These are phyloP conservation scores for Saprolegnia parasitica DNA, from an alignment of 352 stramenopile species.

Conservation along the genomic window DNA sequence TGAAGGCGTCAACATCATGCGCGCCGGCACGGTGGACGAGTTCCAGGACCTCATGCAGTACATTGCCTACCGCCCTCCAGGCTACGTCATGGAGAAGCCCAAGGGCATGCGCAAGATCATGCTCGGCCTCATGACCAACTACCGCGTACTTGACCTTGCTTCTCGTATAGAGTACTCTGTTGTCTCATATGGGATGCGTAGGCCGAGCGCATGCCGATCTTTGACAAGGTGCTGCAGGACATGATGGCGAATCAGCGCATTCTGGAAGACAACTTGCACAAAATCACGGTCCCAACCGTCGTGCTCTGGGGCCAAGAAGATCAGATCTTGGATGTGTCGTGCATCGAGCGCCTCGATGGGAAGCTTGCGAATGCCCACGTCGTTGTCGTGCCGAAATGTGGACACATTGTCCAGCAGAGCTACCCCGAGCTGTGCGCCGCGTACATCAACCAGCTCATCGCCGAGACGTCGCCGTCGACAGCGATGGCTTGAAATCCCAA, in stretches of 20 bases:
- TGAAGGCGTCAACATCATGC: slow-evolving; percentile 57
- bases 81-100: not conserved
- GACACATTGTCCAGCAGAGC: slow-evolving; percentile 62
- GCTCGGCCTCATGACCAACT: slow-evolving; percentile 29
- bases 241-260: slow-evolving; percentile 47
- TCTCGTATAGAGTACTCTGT: too few species aligned
- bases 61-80: slow-evolving; percentile 36
- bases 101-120: slow-evolving; percentile 4
- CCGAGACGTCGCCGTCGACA: slow-evolving; percentile 21
- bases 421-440: slow-evolving; percentile 45
- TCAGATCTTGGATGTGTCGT: slow-evolving; percentile 64
- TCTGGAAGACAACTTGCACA: slow-evolving; percentile 52
- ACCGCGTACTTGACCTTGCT: slow-evolving; percentile 34
- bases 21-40: slow-evolving; percentile 52
- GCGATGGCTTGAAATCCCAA: slow-evolving; percentile 2
- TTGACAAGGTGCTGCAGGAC: slow-evolving; percentile 58
- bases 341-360: slow-evolving; percentile 49
- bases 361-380: slow-evolving; percentile 42
- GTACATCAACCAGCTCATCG: slow-evolving; percentile 61
- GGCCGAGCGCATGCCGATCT: slow-evolving; percentile 45
- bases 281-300: slow-evolving; percentile 52
- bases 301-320: slow-evolving; percentile 74
- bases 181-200: slow-evolving; percentile 23
- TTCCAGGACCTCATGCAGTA: slow-evolving; percentile 50
- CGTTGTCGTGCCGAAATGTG: slow-evolving; percentile 56